A percentile compares a stretch with the other conserved stretches of the same genome.
phyloP scores from a whole-genome alignment of 495 filamentous ascomycete genomes.

The Apiosordaria backusii region DNA sequence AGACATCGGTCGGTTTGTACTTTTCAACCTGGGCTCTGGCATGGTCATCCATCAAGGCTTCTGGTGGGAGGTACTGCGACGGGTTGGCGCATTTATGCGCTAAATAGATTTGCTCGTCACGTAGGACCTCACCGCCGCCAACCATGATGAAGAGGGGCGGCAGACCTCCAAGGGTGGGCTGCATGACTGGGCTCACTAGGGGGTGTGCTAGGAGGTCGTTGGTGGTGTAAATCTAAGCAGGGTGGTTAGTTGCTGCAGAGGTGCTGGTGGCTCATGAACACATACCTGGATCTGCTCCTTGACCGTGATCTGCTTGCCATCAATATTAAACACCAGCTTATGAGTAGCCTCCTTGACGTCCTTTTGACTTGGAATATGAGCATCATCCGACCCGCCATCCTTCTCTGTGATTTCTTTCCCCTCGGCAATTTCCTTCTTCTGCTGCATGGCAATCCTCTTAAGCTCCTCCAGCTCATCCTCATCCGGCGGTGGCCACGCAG shows the following conservation, averaged over 20 bases:
- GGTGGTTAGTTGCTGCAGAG: conserved; percentile 14
- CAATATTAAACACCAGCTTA: conserved; percentile 60
- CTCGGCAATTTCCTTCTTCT: conserved; percentile 25
- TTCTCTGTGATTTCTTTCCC: conserved; percentile 18
- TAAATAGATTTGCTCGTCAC: conserved; percentile 91
- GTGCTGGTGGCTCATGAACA: no score
- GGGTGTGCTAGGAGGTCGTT: conserved; percentile 85
- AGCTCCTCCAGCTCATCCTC: conserved; percentile 58
- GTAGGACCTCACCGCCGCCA: conserved; percentile 82
- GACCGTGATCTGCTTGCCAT: conserved; percentile 64
- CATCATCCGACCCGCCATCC: conserved; percentile 7
- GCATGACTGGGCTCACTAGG: conserved; percentile 80
- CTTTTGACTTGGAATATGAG: conserved; percentile 20
- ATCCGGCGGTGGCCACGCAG: conserved; percentile 88
- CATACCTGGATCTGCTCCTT: conserved; percentile 83
- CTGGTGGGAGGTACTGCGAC: conserved; percentile 63
- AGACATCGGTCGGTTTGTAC: conserved; percentile 81
- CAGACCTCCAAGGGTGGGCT: conserved; percentile 81
- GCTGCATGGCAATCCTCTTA: conserved; percentile 32
- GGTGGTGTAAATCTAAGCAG: conserved; percentile 70
- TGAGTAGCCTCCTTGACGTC: conserved; percentile 41
- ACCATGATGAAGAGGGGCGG: conserved; percentile 81
- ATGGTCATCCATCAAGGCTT: conserved; percentile 60
- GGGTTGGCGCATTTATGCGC: conserved; percentile 92
- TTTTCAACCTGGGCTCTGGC: conserved; percentile 57